These are phyloP conservation scores for Camelina sativa DNA, from an alignment of 345 rosid species.

Conservation along the genomic window DNA sequence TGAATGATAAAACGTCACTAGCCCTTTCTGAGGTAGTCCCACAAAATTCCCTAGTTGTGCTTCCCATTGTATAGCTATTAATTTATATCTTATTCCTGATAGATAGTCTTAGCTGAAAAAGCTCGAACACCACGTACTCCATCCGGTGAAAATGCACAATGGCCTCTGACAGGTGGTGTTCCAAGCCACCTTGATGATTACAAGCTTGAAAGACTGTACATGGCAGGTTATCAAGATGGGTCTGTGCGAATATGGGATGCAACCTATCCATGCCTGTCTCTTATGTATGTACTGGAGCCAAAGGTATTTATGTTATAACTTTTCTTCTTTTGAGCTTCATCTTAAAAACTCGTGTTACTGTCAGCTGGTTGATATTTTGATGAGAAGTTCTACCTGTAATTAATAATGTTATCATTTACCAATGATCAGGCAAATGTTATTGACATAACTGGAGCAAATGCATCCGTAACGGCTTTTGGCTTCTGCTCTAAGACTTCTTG, in stretches of 20 bases:
- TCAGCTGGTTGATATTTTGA: slow-evolving; percentile 28
- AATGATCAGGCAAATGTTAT: slow-evolving; percentile 57
- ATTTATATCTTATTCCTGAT: slow-evolving; percentile 43
- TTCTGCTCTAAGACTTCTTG: slow-evolving; percentile 60
- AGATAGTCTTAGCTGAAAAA: slow-evolving; percentile 68
- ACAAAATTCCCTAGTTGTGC: slow-evolving; percentile 17
- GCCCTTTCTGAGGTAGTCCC: slow-evolving; percentile 63
- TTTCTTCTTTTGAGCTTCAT: slow-evolving; percentile 35
- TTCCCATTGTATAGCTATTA: slow-evolving; percentile 30
- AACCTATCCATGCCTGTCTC: slow-evolving; percentile 65
- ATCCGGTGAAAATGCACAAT: slow-evolving; percentile 47
- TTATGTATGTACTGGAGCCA: slow-evolving; percentile 55
- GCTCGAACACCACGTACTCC: slow-evolving; percentile 48
- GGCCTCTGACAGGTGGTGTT: slow-evolving; percentile 90
- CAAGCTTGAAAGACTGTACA: slow-evolving; percentile 67
- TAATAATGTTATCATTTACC: slow-evolving; percentile 14
- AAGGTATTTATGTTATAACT: slow-evolving; percentile 52
- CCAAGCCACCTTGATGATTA: slow-evolving; percentile 59
- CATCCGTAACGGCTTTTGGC: slow-evolving; percentile 66
- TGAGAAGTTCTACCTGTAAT: slow-evolving; percentile 8
- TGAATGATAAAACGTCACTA: slow-evolving; percentile 51
- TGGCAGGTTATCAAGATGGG: slow-evolving; percentile 89
- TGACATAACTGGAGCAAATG: slow-evolving; percentile 46
- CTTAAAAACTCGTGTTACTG: not conserved
- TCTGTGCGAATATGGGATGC: slow-evolving; percentile 86